Evolutionary conservation across 345 rosid genomes (phyloP), one percentile per base, ranked within the genome.

Genomic region (Bruguiera sexangula): DNA sequence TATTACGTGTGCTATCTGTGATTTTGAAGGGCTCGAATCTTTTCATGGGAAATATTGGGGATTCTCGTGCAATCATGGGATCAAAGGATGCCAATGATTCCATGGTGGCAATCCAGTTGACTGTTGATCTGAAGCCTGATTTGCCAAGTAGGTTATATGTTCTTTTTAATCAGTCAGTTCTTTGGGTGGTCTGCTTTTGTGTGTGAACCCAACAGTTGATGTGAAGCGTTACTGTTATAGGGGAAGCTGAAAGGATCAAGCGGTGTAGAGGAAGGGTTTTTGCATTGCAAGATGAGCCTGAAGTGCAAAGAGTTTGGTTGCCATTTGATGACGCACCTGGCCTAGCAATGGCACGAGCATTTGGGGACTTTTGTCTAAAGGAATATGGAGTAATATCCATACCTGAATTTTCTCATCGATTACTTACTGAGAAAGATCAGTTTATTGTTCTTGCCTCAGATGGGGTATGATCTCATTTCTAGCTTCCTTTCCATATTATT

Each of bases 321-420:
- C 99, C 99, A 36, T 96, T 82, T 79, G 99, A 96, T 83, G 95
- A 96, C 76, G 98, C 98, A 69, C 99, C 98, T n/a, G 99, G 99
- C 61, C 75, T 96, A 39, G 99, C 99, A 70, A 96, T 96, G 98
- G 99, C 99, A 59, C 86, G 99, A 64, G 99, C 99, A 43, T 96
- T 96, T 68, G 99, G 99, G 16, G 99, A 96, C 80, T 96, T 96
- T 74, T 96, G 99, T 85, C 79, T 96, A 64, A 96, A 96, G 85
- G 99, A 96, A 66, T 96, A 96, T 53, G 99, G 99, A 55, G 99
- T 96, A 46, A 96, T 96, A 68, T 96, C 98, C 0, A 78, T 90
- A 39, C 99, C 98, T 0, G 99, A 96, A 69, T 88, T 96, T 75
- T 89, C 98, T 71, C 96, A 96, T 72, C 89, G 89, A 22, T 26